These are phyloP conservation scores for Lactifluus rugatus DNA, from an alignment of 768 basidiomycete species.

Conservation along the genomic window DNA sequence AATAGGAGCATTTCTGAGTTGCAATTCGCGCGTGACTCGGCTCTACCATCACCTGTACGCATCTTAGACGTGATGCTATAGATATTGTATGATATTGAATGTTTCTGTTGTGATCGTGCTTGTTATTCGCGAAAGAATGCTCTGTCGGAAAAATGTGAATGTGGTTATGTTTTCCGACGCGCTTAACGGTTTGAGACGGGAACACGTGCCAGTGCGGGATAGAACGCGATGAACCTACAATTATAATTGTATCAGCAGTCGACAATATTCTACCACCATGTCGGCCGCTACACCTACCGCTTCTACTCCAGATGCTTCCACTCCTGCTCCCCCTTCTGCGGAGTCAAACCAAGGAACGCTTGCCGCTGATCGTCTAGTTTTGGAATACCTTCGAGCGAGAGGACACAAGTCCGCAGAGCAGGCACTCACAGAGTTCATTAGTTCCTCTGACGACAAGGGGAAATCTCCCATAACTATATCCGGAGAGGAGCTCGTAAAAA, in stretches of 20 bases:
- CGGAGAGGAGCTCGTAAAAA: constrained; percentile 46
- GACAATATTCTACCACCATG: constrained; percentile 25
- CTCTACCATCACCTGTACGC: not conserved
- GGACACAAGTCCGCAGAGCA: constrained; percentile 40
- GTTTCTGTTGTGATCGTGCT: not conserved
- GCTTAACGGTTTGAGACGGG: too few species aligned
- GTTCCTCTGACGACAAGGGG: constrained; percentile 29
- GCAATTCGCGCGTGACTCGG: too few species aligned
- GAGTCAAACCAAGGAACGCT: constrained; percentile 38
- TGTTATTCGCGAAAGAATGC: too few species aligned
- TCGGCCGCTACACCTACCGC: constrained; percentile 43
- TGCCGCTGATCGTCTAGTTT: constrained; percentile 32
- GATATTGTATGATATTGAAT: too few species aligned
- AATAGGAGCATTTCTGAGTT: constrained; percentile 52
- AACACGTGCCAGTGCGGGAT: not conserved
- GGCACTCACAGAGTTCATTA: constrained; percentile 33
- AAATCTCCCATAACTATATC: constrained; percentile 30
- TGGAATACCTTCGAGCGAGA: constrained; percentile 40
- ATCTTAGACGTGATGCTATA: not conserved
- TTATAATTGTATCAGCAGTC: not conserved
- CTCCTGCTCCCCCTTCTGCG: constrained; percentile 29
- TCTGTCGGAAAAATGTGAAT: too few species aligned
- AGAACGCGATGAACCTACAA: too few species aligned
- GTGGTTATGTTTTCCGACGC: too few species aligned
- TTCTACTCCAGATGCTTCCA: constrained; percentile 37